phyloP scores from a whole-genome alignment of 352 stramenopile genomes.

The Pythium volutum region DNA sequence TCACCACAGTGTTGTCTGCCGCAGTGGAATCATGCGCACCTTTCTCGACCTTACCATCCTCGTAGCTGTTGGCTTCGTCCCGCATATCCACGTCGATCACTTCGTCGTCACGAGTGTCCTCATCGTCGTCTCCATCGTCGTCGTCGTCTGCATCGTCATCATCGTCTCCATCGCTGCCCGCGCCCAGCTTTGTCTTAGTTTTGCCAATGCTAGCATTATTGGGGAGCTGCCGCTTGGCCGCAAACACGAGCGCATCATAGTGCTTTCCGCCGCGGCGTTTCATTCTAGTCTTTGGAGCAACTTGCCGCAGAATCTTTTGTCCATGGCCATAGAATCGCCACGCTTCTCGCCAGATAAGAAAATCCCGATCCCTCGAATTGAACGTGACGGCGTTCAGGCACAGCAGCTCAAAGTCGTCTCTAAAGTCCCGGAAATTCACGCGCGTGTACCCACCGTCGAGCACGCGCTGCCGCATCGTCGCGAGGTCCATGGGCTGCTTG shows the following conservation, averaged over 20 bases:
- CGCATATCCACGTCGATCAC: neutral
- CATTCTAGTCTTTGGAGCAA: conserved; percentile 70
- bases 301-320: conserved; percentile 67
- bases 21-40: neutral
- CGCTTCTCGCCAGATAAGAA: conserved; percentile 91
- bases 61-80: no score
- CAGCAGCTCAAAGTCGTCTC: conserved; percentile 94
- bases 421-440: conserved; percentile 74
- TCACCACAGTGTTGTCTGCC: neutral
- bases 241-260: conserved; percentile 65
- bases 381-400: conserved; percentile 95
- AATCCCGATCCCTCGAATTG: conserved; percentile 89
- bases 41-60: conserved; percentile 5
- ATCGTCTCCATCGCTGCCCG: conserved; percentile 21
- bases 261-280: conserved; percentile 70
- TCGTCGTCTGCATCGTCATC: conserved; percentile 28
- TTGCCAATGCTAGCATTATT: conserved; percentile 75
- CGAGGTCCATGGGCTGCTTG: conserved; percentile 91
- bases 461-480: conserved; percentile 83
- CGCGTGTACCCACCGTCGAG: conserved; percentile 67
- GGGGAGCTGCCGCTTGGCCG: conserved; percentile 74
- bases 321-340: conserved; percentile 91
- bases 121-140: conserved; percentile 23
- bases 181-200: conserved; percentile 36
- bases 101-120: conserved; percentile 9